Percentiles rank a stretch among this genome's conserved stretches.
Conservation (phyloP, 352 stramenopile species). For the Phytophthora pini region DNA sequence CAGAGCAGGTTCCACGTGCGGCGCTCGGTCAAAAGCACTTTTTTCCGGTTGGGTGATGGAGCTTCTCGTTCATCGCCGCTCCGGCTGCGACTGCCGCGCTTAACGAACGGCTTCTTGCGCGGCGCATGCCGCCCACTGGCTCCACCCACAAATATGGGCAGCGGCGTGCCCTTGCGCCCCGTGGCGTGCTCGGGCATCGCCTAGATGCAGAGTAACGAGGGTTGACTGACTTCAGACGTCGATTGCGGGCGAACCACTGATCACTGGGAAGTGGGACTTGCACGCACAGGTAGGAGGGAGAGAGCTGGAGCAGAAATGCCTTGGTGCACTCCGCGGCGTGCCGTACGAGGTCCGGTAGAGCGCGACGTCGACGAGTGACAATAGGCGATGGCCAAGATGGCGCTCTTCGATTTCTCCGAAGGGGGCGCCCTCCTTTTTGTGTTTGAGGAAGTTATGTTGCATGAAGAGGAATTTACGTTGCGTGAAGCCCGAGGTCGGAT, state of each 20-base stretch:
- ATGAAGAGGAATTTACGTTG: constrained; percentile 6
- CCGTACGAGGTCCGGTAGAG: neutral
- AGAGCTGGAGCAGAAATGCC: neutral
- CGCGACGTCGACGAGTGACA: constrained; percentile 1
- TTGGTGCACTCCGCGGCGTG: neutral
- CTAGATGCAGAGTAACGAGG: neutral
- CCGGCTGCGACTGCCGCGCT: constrained; percentile 37
- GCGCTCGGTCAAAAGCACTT: constrained; percentile 26
- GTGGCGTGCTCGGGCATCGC: constrained; percentile 38
- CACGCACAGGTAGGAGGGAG: constrained; percentile 8
- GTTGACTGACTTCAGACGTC: neutral
- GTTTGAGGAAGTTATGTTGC: constrained; percentile 6
- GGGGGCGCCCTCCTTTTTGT: neutral
- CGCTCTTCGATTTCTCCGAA: constrained; percentile 12
- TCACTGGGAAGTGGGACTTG: neutral
- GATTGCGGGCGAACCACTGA: constrained; percentile 15
- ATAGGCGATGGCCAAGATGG: constrained; percentile 17
- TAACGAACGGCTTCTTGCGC: constrained; percentile 41
- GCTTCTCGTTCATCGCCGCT: constrained; percentile 30
- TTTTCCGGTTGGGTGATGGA: constrained; percentile 5
- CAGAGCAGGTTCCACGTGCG: constrained; percentile 55
- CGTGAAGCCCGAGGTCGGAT: neutral
- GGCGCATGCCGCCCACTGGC: constrained; percentile 31
- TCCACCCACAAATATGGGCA: constrained; percentile 45
- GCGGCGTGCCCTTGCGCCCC: constrained; percentile 44